Conservation (phyloP, 2,329 filamentous ascomycete species). For the Clonostachys rhizophaga region DNA sequence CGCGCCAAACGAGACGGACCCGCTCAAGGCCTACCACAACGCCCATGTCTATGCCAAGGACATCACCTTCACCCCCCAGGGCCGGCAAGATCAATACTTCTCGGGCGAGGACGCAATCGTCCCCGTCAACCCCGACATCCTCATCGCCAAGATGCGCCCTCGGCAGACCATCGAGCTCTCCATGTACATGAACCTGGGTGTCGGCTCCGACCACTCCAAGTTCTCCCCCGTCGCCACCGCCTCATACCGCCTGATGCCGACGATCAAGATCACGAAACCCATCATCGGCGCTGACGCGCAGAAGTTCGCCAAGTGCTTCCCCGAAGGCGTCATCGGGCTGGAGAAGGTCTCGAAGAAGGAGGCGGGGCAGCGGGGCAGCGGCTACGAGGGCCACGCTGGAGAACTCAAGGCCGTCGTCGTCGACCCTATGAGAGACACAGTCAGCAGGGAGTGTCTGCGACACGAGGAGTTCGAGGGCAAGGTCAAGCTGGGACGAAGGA, state of each 20-base stretch:
- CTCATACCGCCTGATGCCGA: conserved; percentile 84
- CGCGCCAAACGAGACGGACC: conserved; percentile 69
- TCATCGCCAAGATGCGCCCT: conserved; percentile 90
- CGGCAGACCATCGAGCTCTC: conserved; percentile 81
- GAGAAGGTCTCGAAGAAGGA: conserved; percentile 68
- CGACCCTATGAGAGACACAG: conserved; percentile 90
- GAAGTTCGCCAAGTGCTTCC: conserved; percentile 90
- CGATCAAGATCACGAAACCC: conserved; percentile 77
- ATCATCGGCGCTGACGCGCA: conserved; percentile 83
- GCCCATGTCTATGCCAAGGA: conserved; percentile 78
- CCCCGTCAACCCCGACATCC: conserved; percentile 84
- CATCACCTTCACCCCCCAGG: conserved; percentile 72
- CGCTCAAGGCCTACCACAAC: conserved; percentile 78
- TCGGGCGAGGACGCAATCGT: conserved; percentile 62
- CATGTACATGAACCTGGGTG: conserved; percentile 92
- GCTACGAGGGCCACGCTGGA: conserved; percentile 70
- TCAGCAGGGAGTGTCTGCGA: conserved; percentile 86
- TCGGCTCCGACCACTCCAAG: conserved; percentile 92
- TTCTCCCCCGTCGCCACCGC: conserved; percentile 96
- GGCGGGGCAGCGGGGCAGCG: conserved; percentile 51
- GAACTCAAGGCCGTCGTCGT: conserved; percentile 83
- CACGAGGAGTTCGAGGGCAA: conserved; percentile 93
- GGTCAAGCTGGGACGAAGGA: conserved; percentile 83
- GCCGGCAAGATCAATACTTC: conserved; percentile 68
- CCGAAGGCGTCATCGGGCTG: conserved; percentile 78